Conservation (phyloP, 345 rosid genomes). For the Pugionium cornutum region DNA sequence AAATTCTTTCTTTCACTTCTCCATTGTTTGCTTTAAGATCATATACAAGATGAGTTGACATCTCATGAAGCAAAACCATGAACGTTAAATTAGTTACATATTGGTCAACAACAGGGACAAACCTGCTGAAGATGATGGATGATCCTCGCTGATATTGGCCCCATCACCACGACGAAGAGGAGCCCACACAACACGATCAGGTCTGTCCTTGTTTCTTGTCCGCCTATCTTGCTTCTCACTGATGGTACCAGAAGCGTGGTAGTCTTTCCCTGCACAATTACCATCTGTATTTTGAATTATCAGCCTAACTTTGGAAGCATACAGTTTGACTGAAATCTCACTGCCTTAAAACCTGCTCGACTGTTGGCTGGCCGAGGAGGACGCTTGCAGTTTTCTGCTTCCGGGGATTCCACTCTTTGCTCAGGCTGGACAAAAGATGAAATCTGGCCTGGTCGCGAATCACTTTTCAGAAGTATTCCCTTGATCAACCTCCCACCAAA, state of each 20-base stretch:
- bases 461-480: constrained; percentile 51
- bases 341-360: constrained; percentile 38
- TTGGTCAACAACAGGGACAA: constrained; percentile 14
- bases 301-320: constrained; percentile 12
- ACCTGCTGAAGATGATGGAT: constrained; percentile 48
- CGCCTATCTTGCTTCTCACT: constrained; percentile 57
- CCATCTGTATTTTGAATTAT: constrained; percentile 38
- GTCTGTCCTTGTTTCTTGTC: constrained; percentile 64
- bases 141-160: constrained; percentile 50
- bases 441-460: constrained; percentile 39
- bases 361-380: constrained; percentile 42
- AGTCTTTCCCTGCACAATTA: constrained; percentile 50
- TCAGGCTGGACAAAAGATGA: constrained; percentile 41
- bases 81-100: constrained; percentile 16
- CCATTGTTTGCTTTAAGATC: constrained; percentile 40
- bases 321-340: constrained; percentile 31
- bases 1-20: constrained; percentile 43
- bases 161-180: constrained; percentile 64
- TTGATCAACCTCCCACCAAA: constrained; percentile 55
- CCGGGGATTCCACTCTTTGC: constrained; percentile 44
- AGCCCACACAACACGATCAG: constrained; percentile 72
- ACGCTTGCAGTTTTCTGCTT: constrained; percentile 44
- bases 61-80: constrained; percentile 23
- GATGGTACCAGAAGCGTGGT: constrained; percentile 42
- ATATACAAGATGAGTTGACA: neutral